phyloP scores from a whole-genome alignment of 805 yeast species.

The Kazachstania bromeliacearum region DNA sequence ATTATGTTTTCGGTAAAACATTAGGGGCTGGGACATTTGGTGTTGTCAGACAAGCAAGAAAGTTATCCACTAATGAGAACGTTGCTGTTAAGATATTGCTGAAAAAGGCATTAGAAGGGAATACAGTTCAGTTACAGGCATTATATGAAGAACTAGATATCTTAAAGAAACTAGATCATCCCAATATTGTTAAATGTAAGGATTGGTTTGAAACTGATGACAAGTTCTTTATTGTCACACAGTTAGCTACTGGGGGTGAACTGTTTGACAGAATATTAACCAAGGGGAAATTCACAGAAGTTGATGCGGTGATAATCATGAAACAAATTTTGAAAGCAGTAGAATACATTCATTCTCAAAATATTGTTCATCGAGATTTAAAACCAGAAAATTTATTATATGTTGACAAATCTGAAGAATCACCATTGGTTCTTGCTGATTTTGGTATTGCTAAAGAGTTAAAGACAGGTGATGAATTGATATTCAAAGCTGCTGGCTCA shows the following conservation, averaged over 20 bases:
- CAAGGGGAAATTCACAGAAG: slow-evolving; percentile 78
- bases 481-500: slow-evolving; percentile 76
- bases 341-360: slow-evolving; percentile 58
- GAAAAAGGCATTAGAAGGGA: slow-evolving; percentile 74
- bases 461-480: slow-evolving; percentile 46
- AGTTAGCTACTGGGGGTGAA: slow-evolving; percentile 93
- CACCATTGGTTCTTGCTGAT: slow-evolving; percentile 81
- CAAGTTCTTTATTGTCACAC: slow-evolving; percentile 88
- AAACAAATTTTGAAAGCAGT: slow-evolving; percentile 71
- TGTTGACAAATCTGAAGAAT: slow-evolving; percentile 43
- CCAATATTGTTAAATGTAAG: slow-evolving; percentile 77
- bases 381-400: slow-evolving; percentile 90
- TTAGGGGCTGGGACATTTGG: slow-evolving; percentile 96
- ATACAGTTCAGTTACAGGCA: slow-evolving; percentile 47
- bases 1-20: slow-evolving; percentile 71
- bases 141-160: slow-evolving; percentile 70
- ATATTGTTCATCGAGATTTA: slow-evolving; percentile 88
- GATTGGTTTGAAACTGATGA: slow-evolving; percentile 93
- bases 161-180: slow-evolving; percentile 60
- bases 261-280: slow-evolving; percentile 77
- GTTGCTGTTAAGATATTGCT: slow-evolving; percentile 90
- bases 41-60: slow-evolving; percentile 70
- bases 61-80: slow-evolving; percentile 44
- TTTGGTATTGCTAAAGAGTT: slow-evolving; percentile 89
- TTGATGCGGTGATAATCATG: slow-evolving; percentile 71